These are phyloP conservation scores for Fusarium sp. DNA, from an alignment of 2,329 filamentous ascomycete genomes.

Conservation along the genomic window DNA sequence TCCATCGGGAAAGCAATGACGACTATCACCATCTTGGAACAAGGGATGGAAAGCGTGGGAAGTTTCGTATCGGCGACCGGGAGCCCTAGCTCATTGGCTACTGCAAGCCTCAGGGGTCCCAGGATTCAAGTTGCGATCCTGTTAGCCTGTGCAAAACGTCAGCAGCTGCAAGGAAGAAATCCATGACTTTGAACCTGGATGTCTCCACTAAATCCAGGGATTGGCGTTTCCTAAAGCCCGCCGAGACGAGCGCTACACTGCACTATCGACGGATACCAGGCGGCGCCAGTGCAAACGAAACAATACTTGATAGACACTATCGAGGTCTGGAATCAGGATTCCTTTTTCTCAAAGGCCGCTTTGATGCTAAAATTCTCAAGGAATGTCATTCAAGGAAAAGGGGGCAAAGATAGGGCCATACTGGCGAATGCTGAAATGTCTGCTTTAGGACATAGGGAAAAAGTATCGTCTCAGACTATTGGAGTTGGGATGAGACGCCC, in stretches of 20 bases:
- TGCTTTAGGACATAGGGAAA: slow-evolving; percentile 13
- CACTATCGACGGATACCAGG: slow-evolving; percentile 32
- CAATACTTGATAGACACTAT: slow-evolving; percentile 35
- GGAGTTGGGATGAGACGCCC: slow-evolving; percentile 18
- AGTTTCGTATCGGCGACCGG: slow-evolving; percentile 16
- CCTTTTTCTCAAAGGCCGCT: not conserved
- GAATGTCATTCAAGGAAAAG: not conserved
- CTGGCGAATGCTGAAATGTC: slow-evolving; percentile 8
- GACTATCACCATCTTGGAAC: slow-evolving; percentile 11
- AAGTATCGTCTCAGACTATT: slow-evolving; percentile 21
- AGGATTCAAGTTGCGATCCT: not conserved
- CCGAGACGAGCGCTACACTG: slow-evolving; percentile 12
- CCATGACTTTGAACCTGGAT: not conserved
- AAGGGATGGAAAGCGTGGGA: not conserved
- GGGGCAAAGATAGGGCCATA: slow-evolving; percentile 3
- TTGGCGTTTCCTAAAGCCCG: slow-evolving; percentile 15
- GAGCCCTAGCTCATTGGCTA: slow-evolving; percentile 12
- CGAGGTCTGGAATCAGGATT: slow-evolving; percentile 29
- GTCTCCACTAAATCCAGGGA: slow-evolving; percentile 7
- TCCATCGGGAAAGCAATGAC: slow-evolving; percentile 15
- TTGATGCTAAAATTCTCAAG: not conserved
- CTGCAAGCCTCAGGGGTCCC: slow-evolving; percentile 31
- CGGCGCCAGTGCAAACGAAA: slow-evolving; percentile 32
- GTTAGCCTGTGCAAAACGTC: slow-evolving; percentile 2
- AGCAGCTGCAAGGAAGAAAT: slow-evolving; percentile 11